Conservation (phyloP, 2,329 filamentous ascomycete species). For the Botrytis sinoallii region DNA sequence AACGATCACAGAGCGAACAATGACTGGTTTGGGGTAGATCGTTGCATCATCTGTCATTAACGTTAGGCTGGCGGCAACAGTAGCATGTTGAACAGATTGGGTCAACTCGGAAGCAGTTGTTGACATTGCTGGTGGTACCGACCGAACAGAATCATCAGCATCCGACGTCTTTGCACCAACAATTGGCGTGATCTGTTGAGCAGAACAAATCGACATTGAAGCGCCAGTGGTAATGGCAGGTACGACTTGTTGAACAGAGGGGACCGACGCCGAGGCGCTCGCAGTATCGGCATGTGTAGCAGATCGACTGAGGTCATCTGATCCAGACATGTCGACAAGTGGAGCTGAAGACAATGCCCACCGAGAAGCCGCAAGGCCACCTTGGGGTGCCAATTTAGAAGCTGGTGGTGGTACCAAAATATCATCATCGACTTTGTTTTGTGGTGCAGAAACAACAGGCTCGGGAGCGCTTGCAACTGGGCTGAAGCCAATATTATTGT, state of each 20-base stretch:
- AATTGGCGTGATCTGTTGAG: not conserved
- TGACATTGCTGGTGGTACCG: not conserved
- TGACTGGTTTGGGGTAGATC: not conserved
- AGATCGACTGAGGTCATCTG: not conserved
- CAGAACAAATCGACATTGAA: not conserved
- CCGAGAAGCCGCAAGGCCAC: not conserved
- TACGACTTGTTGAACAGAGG: not conserved
- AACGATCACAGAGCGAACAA: not conserved
- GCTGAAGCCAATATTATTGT: not conserved
- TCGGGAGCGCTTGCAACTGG: not conserved
- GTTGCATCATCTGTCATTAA: not conserved
- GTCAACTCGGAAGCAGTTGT: not conserved
- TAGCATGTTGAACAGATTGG: not conserved
- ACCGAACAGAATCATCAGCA: not conserved
- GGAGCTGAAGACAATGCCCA: conserved; percentile 1
- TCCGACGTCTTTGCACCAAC: not conserved
- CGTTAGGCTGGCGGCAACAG: not conserved
- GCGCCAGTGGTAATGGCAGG: not conserved
- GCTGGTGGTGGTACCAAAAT: not conserved
- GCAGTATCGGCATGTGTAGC: not conserved
- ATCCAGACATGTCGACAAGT: not conserved
- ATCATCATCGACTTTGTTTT: not conserved
- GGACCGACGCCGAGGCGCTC: not conserved
- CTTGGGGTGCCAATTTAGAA: not conserved
- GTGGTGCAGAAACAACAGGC: not conserved